phyloP scores from a whole-genome alignment of 139 green algal species.

The Parachlorella kessleri region DNA sequence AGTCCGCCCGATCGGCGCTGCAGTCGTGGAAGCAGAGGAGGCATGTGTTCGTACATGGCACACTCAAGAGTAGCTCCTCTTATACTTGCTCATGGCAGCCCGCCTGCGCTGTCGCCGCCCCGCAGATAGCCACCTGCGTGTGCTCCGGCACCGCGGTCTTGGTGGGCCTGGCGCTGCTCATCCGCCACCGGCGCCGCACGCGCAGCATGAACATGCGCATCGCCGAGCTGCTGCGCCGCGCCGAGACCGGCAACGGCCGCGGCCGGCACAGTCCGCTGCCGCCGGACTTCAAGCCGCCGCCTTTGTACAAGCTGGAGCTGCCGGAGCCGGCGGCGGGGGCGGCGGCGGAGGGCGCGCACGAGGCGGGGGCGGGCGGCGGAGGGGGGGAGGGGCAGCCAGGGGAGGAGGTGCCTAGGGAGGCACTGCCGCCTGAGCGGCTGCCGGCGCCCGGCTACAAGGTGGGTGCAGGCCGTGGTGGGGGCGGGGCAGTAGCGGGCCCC shows the following conservation, averaged over 20 bases:
- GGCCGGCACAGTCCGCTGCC: too few relatives aligned
- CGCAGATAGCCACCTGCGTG: not conserved
- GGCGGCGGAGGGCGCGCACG: too few relatives aligned
- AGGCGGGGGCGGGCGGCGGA: not conserved
- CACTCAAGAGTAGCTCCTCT: too few relatives aligned
- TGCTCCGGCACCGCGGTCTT: not conserved
- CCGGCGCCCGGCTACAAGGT: not conserved
- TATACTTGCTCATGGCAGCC: too few relatives aligned
- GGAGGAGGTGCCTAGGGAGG: not conserved
- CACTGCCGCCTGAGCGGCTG: not conserved
- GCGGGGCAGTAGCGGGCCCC: too few relatives aligned
- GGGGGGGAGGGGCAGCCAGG: not conserved
- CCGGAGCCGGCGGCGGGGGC: too few relatives aligned
- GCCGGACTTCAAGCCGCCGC: not conserved
- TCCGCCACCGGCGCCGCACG: not conserved
- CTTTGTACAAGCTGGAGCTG: not conserved
- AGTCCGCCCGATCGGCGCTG: too few relatives aligned
- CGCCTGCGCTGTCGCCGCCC: too few relatives aligned
- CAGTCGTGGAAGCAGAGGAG: too few relatives aligned
- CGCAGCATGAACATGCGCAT: not conserved
- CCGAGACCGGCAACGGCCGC: not conserved
- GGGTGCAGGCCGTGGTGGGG: too few relatives aligned
- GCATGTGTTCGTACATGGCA: too few relatives aligned
- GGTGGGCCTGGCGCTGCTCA: not conserved
- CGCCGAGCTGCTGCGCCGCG: not conserved